Percentiles rank a stretch among this genome's conserved stretches.
Conservation (phyloP, 1,139 yeast species). For the Zygosaccharomyces sapae region DNA sequence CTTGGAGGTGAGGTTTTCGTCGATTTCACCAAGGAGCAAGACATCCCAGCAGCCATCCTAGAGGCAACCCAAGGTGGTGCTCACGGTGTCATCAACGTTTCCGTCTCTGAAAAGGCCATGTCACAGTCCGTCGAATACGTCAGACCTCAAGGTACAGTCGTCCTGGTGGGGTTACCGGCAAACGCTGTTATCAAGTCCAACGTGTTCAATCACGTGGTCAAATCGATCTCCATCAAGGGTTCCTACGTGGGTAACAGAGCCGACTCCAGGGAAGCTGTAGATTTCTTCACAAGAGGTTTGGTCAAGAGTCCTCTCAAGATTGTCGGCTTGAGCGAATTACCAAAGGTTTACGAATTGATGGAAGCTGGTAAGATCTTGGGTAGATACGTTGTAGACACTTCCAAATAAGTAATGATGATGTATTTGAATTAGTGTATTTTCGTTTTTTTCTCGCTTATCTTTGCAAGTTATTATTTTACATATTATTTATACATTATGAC, state of each 20-base stretch:
- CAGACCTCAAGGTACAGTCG: slow-evolving; percentile 67
- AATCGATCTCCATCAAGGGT: slow-evolving; percentile 60
- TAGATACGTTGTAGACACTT: slow-evolving; percentile 70
- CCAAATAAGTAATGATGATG: not conserved
- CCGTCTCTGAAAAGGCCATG: slow-evolving; percentile 66
- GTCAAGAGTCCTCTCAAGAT: slow-evolving; percentile 66
- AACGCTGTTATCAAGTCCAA: slow-evolving; percentile 61
- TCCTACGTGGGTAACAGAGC: slow-evolving; percentile 81
- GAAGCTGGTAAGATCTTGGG: slow-evolving; percentile 68
- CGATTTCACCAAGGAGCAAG: slow-evolving; percentile 59
- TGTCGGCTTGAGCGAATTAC: slow-evolving; percentile 63
- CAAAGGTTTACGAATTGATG: slow-evolving; percentile 61
- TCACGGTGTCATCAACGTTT: slow-evolving; percentile 70
- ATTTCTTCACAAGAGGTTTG: slow-evolving; percentile 66
- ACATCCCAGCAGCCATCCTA: slow-evolving; percentile 52
- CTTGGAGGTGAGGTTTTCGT: slow-evolving; percentile 67
- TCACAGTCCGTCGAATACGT: slow-evolving; percentile 60
- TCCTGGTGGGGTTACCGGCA: slow-evolving; percentile 72
- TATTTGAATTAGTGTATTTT: not conserved
- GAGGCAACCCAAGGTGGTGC: slow-evolving; percentile 67
- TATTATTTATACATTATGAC: not conserved
- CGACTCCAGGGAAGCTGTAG: slow-evolving; percentile 71
- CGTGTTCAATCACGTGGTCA: slow-evolving; percentile 63
- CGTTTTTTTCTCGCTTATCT: not conserved
- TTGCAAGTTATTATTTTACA: not conserved